A percentile compares a stretch with the other conserved stretches of the same genome.
These are phyloP conservation scores for Tulasnella sp. DNA, from an alignment of 768 basidiomycete genomes.

Conservation along the genomic window DNA sequence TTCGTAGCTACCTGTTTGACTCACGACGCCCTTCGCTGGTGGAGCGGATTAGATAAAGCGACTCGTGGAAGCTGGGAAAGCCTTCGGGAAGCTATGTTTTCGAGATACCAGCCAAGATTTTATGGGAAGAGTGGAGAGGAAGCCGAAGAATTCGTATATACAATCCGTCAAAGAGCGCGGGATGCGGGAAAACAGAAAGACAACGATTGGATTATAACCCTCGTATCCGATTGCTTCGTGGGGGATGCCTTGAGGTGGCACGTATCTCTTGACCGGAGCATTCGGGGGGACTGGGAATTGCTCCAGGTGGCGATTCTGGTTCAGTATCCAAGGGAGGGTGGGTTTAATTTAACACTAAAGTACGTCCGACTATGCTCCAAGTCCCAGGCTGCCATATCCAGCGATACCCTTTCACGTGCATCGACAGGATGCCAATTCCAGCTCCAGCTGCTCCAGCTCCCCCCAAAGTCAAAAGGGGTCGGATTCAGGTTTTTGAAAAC, in stretches of 20 bases:
- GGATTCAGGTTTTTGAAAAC: background rate
- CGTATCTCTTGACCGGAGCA: background rate
- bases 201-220: background rate
- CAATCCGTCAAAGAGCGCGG: background rate
- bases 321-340: background rate
- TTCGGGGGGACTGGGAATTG: background rate
- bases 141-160: background rate
- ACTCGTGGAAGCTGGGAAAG: background rate
- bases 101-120: background rate
- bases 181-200: slow-evolving; percentile 7
- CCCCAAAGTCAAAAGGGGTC: background rate
- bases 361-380: background rate
- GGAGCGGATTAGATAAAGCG: background rate
- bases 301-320: background rate
- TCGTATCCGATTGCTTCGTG: background rate
- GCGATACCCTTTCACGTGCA: background rate
- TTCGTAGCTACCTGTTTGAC: background rate
- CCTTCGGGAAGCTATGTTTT: background rate
- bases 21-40: background rate
- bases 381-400: too few species aligned
- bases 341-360: background rate
- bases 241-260: background rate
- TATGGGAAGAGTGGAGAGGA: background rate
- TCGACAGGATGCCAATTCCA: background rate
- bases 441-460: background rate